Evolutionary conservation across 2,329 filamentous ascomycete genomes (phyloP), one percentile per base, ranked within the genome.

Genomic region (Fusarium papillatum): DNA sequence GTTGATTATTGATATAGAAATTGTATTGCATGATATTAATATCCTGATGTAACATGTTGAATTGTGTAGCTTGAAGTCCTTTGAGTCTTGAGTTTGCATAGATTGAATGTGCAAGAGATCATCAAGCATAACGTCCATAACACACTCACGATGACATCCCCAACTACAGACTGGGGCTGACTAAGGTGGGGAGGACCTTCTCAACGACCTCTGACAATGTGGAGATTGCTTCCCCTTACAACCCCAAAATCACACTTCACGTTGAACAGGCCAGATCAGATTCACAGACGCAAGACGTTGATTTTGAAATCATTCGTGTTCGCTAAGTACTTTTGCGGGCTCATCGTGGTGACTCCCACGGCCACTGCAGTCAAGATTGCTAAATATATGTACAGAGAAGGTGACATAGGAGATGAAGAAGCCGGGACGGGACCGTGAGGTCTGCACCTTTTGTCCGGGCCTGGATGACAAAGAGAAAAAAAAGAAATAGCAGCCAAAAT

Each of bases 331-430:
- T 70, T 73, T 53, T 55, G 50, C 67, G 68, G 57, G 55, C 53
- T 64, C 62, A 46, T 61, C 31, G 48, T 41, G 50, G 57, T 36
- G 26, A 64, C 57, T 11, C 39, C 43, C 39, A 61, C 62, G 36
- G 26, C 38, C 48, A 73, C 34, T 19, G 50, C 29, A 55, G 53
- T 60, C 48, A 69, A 57, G 53, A 71, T 72, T 60, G 36, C 41
- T 71, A 65, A 60, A 66, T 63, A 72, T 74, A 75, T 75, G 41
- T 75, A 76, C 74, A 63, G 55, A 76, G 74, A 76, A 76, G 74
- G 63, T 66, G 73, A 61, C 50, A 70, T 64, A 68, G 38, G 46
- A 74, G 64, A 76, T 53, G 34, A 50, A 69, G 39, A 66, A 57
- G 65, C 61, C 70, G 65, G 64, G 50, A 29, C 41, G 6, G 31